These are phyloP conservation scores for Moesziomyces sp. DNA, from an alignment of 1,284 basidiomycete genomes.

Conservation along the genomic window DNA sequence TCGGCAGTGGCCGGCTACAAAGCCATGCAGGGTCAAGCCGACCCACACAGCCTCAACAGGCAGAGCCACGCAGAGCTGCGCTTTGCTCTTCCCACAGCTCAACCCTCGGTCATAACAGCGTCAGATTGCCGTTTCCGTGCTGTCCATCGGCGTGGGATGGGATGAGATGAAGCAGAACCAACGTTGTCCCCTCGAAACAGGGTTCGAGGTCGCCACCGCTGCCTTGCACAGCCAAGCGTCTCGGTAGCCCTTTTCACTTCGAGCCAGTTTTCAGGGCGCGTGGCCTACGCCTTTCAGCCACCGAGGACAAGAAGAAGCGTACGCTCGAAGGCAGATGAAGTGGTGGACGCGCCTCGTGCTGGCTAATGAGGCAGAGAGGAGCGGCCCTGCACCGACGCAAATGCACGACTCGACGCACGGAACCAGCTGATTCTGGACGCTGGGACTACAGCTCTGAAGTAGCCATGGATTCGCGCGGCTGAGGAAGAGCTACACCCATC, in stretches of 20 bases:
- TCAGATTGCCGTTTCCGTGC: not conserved
- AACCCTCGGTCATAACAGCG: not conserved
- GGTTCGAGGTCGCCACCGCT: not conserved
- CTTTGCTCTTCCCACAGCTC: slow-evolving; percentile 1
- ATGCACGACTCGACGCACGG: no score
- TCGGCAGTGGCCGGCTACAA: no score
- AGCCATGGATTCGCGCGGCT: no score
- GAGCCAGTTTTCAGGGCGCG: not conserved
- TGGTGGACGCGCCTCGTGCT: no score
- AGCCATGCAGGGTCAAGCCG: not conserved
- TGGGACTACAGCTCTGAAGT: no score
- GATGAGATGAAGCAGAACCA: not conserved
- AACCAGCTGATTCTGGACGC: no score
- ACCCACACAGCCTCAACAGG: no score
- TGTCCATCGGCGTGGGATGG: not conserved
- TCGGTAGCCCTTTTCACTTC: not conserved
- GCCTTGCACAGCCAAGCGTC: not conserved
- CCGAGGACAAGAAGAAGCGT: no score
- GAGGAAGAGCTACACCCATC: no score
- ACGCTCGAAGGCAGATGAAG: no score
- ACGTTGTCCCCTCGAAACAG: not conserved
- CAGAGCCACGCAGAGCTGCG: not conserved
- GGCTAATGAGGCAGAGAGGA: not conserved
- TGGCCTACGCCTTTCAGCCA: not conserved
- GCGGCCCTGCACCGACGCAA: no score